A percentile compares a stretch with the other conserved stretches of the same genome.
Evolutionary conservation across 2,329 filamentous ascomycete species (phyloP).

Genomic region (Nothopassalora personata): DNA sequence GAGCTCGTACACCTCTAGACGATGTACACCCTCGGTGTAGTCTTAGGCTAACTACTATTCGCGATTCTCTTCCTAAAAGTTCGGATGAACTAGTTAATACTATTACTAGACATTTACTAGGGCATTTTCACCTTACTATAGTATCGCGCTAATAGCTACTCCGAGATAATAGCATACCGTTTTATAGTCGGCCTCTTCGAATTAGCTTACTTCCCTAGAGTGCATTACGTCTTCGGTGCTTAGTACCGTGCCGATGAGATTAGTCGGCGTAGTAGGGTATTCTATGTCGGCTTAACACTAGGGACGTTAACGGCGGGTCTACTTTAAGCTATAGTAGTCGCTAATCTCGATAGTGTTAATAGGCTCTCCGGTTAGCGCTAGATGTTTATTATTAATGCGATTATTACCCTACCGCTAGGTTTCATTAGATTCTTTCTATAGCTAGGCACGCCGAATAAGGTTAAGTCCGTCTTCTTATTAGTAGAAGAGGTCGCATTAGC

Average conservation of each 20-base stretch:
- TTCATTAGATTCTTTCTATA: background rate
- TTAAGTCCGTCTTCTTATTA: background rate
- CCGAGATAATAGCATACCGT: slow-evolving; percentile 11
- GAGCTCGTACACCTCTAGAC: slow-evolving; percentile 30
- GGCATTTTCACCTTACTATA: slow-evolving; percentile 8
- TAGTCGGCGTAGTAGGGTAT: slow-evolving; percentile 47
- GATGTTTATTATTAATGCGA: slow-evolving; percentile 40
- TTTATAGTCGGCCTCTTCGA: slow-evolving; percentile 17
- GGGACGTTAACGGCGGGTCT: slow-evolving; percentile 51
- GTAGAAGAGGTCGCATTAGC: background rate
- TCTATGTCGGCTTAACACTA: slow-evolving; percentile 49
- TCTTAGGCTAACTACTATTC: slow-evolving; percentile 5
- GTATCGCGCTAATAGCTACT: slow-evolving; percentile 7
- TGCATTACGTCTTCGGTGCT: slow-evolving; percentile 12
- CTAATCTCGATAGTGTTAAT: slow-evolving; percentile 32
- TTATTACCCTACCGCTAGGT: slow-evolving; percentile 1
- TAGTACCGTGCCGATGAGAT: slow-evolving; percentile 14
- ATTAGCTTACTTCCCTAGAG: slow-evolving; percentile 17
- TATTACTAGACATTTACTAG: slow-evolving; percentile 7
- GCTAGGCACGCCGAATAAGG: slow-evolving; percentile 1
- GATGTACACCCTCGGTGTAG: slow-evolving; percentile 6
- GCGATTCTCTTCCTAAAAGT: slow-evolving; percentile 8
- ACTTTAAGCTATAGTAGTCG: slow-evolving; percentile 26
- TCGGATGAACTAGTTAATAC: slow-evolving; percentile 6
- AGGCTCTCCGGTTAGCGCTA: slow-evolving; percentile 49